Percentiles rank a stretch among this genome's conserved stretches.
Conservation (phyloP, 2,329 filamentous ascomycete species). For the Colletotrichum cuscutae region DNA sequence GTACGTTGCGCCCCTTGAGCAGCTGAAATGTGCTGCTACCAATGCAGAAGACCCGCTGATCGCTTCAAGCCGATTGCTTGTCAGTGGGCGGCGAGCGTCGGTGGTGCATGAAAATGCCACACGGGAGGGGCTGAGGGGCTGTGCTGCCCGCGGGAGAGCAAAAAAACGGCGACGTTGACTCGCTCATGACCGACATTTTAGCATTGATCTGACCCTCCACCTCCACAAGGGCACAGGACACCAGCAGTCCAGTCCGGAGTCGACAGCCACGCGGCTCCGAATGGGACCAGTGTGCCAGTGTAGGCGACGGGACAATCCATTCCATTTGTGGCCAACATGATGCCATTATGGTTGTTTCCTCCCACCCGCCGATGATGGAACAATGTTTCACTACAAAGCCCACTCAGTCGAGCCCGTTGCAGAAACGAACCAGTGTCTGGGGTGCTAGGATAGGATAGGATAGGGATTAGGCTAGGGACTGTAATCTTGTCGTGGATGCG, state of each 20-base stretch:
- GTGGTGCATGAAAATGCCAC: constrained; percentile 26
- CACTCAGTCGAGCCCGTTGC: background rate
- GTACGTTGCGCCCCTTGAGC: constrained; percentile 25
- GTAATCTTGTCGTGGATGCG: background rate
- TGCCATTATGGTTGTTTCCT: constrained; percentile 26
- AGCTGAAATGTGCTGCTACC: constrained; percentile 34
- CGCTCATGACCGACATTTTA: constrained; percentile 28
- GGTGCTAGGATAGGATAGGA: background rate
- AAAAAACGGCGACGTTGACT: constrained; percentile 26
- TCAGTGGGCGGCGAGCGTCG: constrained; percentile 16
- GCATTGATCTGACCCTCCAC: constrained; percentile 27
- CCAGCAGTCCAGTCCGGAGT: background rate
- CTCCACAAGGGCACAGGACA: constrained; percentile 14
- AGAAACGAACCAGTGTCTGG: constrained; percentile 16
- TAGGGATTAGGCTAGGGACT: background rate
- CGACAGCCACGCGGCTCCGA: constrained; percentile 27
- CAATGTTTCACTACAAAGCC: constrained; percentile 22
- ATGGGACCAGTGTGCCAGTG: background rate
- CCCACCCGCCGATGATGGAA: constrained; percentile 5
- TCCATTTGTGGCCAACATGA: constrained; percentile 9
- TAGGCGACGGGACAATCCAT: constrained; percentile 8
- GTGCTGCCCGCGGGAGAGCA: constrained; percentile 21
- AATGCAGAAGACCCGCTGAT: constrained; percentile 33
- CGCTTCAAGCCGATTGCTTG: constrained; percentile 28
- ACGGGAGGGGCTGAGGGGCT: constrained; percentile 32